Evolutionary conservation across 148 eudicot species (phyloP).

Genomic region (Oxyria digyna): DNA sequence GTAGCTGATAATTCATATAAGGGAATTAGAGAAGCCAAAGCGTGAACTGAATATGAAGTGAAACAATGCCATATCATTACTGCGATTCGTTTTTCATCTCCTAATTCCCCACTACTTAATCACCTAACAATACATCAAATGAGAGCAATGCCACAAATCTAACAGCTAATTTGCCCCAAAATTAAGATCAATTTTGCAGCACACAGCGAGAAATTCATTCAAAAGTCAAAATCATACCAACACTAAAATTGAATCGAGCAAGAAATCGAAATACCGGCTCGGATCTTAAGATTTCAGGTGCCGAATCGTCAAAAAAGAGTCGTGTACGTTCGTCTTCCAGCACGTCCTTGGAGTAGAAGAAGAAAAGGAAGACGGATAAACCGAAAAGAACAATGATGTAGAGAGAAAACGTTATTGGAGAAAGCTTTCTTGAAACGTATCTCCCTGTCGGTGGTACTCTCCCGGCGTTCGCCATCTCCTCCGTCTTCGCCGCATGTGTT

Average conservation of each 20-base stretch:
- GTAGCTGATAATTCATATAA: background rate
- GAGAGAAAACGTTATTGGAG: conserved; percentile 22
- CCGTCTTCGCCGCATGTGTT: background rate
- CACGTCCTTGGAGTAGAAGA: conserved; percentile 25
- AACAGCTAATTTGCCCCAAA: background rate
- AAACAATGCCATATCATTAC: background rate
- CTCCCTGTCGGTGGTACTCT: conserved; percentile 5
- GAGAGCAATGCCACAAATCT: background rate
- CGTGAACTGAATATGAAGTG: background rate
- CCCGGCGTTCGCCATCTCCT: conserved; percentile 8
- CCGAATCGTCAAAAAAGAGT: conserved; percentile 10
- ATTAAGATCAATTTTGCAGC: background rate
- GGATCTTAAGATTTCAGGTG: conserved; percentile 13
- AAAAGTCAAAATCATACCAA: background rate
- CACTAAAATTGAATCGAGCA: background rate
- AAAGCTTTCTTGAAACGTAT: conserved; percentile 17
- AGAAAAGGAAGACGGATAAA: conserved; percentile 23
- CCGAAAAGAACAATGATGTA: conserved; percentile 23
- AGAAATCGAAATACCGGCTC: conserved; percentile 15
- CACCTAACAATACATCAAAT: background rate
- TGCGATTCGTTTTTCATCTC: background rate
- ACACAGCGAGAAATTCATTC: background rate
- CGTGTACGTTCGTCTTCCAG: conserved; percentile 21
- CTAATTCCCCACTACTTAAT: background rate
- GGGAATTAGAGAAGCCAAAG: background rate